phyloP scores from a whole-genome alignment of 257 asterid species.

The Osmanthus fragrans region DNA sequence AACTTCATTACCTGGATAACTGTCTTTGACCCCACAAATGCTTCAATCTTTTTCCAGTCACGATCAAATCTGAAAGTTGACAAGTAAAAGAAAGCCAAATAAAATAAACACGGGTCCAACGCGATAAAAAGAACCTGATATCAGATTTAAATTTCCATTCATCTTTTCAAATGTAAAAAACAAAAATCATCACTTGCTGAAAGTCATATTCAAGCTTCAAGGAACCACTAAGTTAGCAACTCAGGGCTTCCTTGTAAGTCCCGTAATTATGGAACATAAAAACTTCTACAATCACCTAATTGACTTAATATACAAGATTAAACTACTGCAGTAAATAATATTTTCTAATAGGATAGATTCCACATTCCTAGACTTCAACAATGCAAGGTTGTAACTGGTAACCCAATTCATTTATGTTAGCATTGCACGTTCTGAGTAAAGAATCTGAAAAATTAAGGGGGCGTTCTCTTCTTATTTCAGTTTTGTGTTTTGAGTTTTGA shows the following conservation, averaged over 20 bases:
- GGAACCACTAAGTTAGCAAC: not conserved
- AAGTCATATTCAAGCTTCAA: not conserved
- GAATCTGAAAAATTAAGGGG: not conserved
- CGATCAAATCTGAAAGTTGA: conserved; percentile 68
- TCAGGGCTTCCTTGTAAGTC: not conserved
- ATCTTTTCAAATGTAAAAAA: not conserved
- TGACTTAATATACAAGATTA: not conserved
- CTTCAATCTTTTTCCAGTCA: conserved; percentile 89
- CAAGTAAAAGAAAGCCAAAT: conserved; percentile 7
- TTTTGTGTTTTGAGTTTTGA: no score
- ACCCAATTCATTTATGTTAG: not conserved
- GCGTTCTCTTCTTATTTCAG: no score
- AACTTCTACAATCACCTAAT: not conserved
- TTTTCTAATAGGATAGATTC: not conserved
- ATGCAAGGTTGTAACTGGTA: not conserved
- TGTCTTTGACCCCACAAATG: conserved; percentile 78
- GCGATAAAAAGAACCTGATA: not conserved
- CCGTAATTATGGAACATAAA: not conserved
- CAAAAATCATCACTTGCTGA: not conserved
- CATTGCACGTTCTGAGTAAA: not conserved
- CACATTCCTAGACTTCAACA: not conserved
- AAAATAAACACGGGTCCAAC: conserved; percentile 5
- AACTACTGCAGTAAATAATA: not conserved
- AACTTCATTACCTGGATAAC: conserved; percentile 65
- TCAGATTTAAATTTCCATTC: not conserved